These are phyloP conservation scores for Mycena epipterygia DNA, from an alignment of 768 basidiomycete species.

Conservation along the genomic window DNA sequence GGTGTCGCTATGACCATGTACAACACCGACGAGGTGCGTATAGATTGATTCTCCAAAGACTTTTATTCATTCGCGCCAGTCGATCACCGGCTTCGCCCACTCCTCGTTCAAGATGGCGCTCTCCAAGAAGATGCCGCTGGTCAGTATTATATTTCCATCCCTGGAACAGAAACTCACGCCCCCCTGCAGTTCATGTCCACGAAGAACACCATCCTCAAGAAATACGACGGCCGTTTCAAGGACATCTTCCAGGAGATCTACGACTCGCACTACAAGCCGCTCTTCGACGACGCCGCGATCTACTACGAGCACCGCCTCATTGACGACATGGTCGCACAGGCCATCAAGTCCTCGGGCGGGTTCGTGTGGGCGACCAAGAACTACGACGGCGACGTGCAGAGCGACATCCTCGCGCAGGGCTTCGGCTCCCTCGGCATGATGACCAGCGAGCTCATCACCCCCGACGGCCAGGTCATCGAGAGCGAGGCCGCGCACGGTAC, in stretches of 20 bases:
- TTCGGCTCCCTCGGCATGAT: constrained; percentile 99
- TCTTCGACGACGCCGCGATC: constrained; percentile 78
- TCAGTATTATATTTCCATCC: too few species aligned
- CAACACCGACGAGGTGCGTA: constrained; percentile 90
- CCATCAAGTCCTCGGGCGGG: constrained; percentile 95
- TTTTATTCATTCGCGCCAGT: constrained; percentile 55
- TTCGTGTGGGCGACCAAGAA: constrained; percentile 85
- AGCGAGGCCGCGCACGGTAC: constrained; percentile 92
- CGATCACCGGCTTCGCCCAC: constrained; percentile 96
- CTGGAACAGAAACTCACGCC: too few species aligned
- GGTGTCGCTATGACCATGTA: constrained; percentile 99
- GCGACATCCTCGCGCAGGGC: constrained; percentile 96
- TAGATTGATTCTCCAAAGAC: constrained; percentile 7
- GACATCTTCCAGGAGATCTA: constrained; percentile 99
- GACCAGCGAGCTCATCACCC: constrained; percentile 95
- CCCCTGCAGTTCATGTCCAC: constrained; percentile 88
- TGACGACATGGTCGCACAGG: constrained; percentile 99
- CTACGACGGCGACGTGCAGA: constrained; percentile 91
- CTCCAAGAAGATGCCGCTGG: constrained; percentile 81
- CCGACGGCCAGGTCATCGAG: constrained; percentile 93
- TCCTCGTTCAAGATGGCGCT: constrained; percentile 98
- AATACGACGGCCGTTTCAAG: constrained; percentile 99
- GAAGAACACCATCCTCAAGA: constrained; percentile 98
- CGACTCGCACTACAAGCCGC: constrained; percentile 80
- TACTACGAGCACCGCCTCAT: constrained; percentile 98